Base-by-base conservation (phyloP, 192 early-diverging fungal species). In the Backusella westeae region DNA sequence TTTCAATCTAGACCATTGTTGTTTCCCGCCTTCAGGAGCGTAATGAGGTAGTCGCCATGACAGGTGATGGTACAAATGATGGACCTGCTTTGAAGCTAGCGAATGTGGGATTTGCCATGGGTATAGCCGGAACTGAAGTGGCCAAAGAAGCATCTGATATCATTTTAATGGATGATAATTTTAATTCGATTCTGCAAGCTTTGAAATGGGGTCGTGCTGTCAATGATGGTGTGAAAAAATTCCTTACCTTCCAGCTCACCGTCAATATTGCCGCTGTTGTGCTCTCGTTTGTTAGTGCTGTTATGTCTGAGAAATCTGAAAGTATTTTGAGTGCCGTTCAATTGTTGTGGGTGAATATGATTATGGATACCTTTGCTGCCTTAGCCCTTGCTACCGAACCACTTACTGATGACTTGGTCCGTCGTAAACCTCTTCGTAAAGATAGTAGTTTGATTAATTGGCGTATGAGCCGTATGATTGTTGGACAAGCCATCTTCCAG, bases 351-450 rank as follows among this genome's bases (percentile, higher is more conserved):
- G 91, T 98, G 34, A 98, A 97, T 82, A 84, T 98, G 85, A 96
- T 97, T 80, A 96, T 96, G 94, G 95, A 96, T 81, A 95, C 96
- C 0, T 87, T 97, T 53, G 95, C 96, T n/a, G 95, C 96, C 15
- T 86, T 97, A 38, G 95, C 94, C 15, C 88, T 98, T 26, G 95
- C 95, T 17, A 96, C 94, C 1, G 97, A 99, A 72, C 91, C 92
- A 34, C 95, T 97, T 21, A 95, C 93, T n/a, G 90, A 90, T 65
- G 94, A 93, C 0, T 87, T 99, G 38, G 85, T 99, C 41, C 82
- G 90, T 36, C 90, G 96, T 36, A 86, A 89, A 68, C 97, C 97
- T 10, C 87, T 92, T 29, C 84, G 88, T 67, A 91, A 88, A 73
- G 89, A 84, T 52, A 93, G 94, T 38, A 86, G 91, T 7, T 79